phyloP scores from a whole-genome alignment of 1,284 basidiomycete species.

The Moniliella sp. region DNA sequence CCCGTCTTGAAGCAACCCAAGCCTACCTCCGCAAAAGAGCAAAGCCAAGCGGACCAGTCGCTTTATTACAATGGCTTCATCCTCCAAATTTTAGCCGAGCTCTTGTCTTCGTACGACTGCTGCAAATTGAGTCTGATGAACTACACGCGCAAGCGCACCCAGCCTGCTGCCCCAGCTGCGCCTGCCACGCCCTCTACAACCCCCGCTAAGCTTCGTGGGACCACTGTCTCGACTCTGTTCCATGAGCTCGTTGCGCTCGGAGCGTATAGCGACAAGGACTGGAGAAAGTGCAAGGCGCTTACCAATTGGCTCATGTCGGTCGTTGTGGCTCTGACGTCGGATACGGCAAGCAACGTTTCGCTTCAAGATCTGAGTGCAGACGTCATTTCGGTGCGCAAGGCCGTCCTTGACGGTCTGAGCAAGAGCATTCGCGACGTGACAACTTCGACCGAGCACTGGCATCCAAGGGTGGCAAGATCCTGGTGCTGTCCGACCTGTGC shows the following conservation, averaged over 20 bases:
- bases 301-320: constrained; percentile 66
- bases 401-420: constrained; percentile 66
- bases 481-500: constrained; percentile 68
- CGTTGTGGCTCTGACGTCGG: constrained; percentile 71
- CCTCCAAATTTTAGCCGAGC: constrained; percentile 74
- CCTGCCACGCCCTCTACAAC: background rate
- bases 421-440: constrained; percentile 65
- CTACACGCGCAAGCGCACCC: constrained; percentile 39
- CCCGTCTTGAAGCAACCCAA: too few relatives aligned
- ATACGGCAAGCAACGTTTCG: constrained; percentile 42
- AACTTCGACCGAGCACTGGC: constrained; percentile 46
- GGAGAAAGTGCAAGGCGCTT: constrained; percentile 26
- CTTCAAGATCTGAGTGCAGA: constrained; percentile 49
- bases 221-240: constrained; percentile 15
- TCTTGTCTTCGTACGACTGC: constrained; percentile 71
- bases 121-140: constrained; percentile 74
- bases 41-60: constrained; percentile 7
- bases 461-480: constrained; percentile 62
- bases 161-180: constrained; percentile 20
- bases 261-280: constrained; percentile 12
- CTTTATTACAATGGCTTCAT: constrained; percentile 60
- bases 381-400: constrained; percentile 63
- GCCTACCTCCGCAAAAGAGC: too few relatives aligned
- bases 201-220: background rate
- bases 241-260: constrained; percentile 17